These are phyloP conservation scores for Blastobotrys chiropterorum DNA, from an alignment of 805 yeast species.

Conservation along the genomic window DNA sequence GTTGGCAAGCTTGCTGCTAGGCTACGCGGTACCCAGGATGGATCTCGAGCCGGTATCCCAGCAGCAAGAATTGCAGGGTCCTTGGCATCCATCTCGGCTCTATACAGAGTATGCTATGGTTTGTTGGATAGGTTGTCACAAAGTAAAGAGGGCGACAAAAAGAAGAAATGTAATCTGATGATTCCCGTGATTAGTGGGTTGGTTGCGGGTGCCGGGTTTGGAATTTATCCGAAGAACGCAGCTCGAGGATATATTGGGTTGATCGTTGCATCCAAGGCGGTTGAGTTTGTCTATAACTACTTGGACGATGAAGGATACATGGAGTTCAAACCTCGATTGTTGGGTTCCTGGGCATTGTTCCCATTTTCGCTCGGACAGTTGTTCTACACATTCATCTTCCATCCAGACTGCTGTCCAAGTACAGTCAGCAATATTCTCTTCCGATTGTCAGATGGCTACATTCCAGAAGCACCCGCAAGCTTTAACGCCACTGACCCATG, in stretches of 20 bases:
- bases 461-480: conserved; percentile 27
- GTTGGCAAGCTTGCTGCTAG: conserved; percentile 8
- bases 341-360: conserved; percentile 36
- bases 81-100: conserved; percentile 14
- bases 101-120: conserved; percentile 10
- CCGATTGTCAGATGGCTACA: conserved; percentile 26
- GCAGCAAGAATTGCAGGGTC: conserved; percentile 10
- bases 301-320: conserved; percentile 31
- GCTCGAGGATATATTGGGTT: conserved; percentile 28
- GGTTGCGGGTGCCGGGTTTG: conserved; percentile 23
- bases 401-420: conserved; percentile 32
- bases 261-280: conserved; percentile 29
- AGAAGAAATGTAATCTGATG: conserved; percentile 3
- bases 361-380: conserved; percentile 37
- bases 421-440: conserved; percentile 28
- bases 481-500: conserved; percentile 27
- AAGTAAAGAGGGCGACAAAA: conserved; percentile 1
- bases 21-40: conserved; percentile 3
- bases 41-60: conserved; percentile 4
- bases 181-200: conserved; percentile 23
- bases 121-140: neutral
- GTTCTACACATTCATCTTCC: conserved; percentile 30
- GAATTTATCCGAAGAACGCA: conserved; percentile 24
- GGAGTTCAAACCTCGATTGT: conserved; percentile 31
- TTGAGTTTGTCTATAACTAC: conserved; percentile 31